These are phyloP conservation scores for Petrea volubilis DNA, from an alignment of 257 asterid species.

Conservation along the genomic window DNA sequence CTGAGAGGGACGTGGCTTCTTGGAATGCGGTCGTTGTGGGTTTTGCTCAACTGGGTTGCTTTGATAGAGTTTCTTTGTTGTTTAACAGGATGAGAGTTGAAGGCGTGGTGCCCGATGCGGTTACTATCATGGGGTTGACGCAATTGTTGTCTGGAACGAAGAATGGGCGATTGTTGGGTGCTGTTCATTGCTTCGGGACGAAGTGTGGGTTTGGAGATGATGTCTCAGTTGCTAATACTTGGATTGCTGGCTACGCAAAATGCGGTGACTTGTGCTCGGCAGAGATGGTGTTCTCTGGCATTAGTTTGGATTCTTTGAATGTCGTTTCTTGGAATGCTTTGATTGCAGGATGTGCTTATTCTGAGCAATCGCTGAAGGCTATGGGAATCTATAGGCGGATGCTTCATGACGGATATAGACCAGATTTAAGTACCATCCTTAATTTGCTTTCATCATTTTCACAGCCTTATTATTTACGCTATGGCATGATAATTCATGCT, in stretches of 20 bases:
- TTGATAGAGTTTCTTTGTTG: constrained; percentile 33
- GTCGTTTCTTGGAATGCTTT: constrained; percentile 74
- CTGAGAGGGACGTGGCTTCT: constrained; percentile 57
- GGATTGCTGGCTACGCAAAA: constrained; percentile 51
- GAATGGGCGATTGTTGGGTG: constrained; percentile 33
- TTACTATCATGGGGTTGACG: constrained; percentile 45
- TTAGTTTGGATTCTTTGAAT: constrained; percentile 30
- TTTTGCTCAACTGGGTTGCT: constrained; percentile 40
- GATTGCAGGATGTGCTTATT: constrained; percentile 54
- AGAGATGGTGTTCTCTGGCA: constrained; percentile 43
- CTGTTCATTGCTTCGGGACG: constrained; percentile 56
- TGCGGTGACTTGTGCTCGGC: constrained; percentile 40
- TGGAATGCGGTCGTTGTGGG: constrained; percentile 67
- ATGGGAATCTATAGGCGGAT: constrained; percentile 40
- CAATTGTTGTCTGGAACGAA: constrained; percentile 45
- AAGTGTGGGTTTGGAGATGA: constrained; percentile 45
- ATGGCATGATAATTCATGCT: constrained; percentile 53
- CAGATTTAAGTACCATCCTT: constrained; percentile 66
- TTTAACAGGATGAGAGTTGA: constrained; percentile 50
- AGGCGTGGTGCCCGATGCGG: constrained; percentile 36
- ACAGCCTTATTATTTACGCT: constrained; percentile 32
- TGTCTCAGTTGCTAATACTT: constrained; percentile 52
- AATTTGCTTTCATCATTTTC: constrained; percentile 58
- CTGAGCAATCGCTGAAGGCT: constrained; percentile 45
- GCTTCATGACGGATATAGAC: constrained; percentile 46